Conservation (phyloP, 768 basidiomycete species). For the Auricularia sp. region DNA sequence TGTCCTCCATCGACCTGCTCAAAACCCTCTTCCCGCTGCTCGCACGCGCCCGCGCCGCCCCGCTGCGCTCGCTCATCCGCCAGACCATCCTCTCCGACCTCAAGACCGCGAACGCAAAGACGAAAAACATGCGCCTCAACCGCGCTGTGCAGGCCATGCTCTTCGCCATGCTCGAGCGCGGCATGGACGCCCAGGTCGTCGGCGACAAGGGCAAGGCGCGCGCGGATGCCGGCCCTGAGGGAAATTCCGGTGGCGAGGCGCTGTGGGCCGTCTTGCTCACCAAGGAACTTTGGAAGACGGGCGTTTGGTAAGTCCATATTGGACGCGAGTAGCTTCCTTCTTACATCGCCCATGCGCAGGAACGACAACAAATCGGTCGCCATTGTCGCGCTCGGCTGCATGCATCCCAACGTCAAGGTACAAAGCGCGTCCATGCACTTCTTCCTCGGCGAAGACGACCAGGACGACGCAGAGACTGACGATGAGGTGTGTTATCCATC, state of each 20-base stretch:
- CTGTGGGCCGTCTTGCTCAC: constrained; percentile 96
- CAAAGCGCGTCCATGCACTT: constrained; percentile 92
- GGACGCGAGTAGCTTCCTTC: not conserved
- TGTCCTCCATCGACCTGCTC: constrained; percentile 82
- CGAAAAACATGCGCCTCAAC: constrained; percentile 93
- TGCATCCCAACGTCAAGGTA: constrained; percentile 89
- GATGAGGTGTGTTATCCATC: constrained; percentile 35
- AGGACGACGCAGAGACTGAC: constrained; percentile 63
- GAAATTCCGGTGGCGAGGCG: constrained; percentile 60
- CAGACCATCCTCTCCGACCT: constrained; percentile 92
- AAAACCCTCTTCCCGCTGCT: constrained; percentile 90
- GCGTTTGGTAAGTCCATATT: constrained; percentile 49
- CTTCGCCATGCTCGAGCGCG: constrained; percentile 91
- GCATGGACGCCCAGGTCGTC: constrained; percentile 69
- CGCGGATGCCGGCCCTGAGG: constrained; percentile 28
- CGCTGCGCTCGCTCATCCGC: constrained; percentile 77
- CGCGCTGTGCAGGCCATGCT: constrained; percentile 91
- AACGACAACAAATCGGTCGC: constrained; percentile 86
- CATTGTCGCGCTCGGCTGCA: constrained; percentile 83
- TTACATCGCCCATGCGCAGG: constrained; percentile 32
- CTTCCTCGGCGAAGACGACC: constrained; percentile 81
- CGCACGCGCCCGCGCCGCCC: constrained; percentile 81
- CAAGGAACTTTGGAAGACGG: constrained; percentile 89
- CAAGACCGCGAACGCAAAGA: constrained; percentile 74
- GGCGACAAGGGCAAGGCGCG: constrained; percentile 78